Evolutionary conservation across 2,329 filamentous ascomycete species (phyloP).

Genomic region (Xylariaceae sp.): DNA sequence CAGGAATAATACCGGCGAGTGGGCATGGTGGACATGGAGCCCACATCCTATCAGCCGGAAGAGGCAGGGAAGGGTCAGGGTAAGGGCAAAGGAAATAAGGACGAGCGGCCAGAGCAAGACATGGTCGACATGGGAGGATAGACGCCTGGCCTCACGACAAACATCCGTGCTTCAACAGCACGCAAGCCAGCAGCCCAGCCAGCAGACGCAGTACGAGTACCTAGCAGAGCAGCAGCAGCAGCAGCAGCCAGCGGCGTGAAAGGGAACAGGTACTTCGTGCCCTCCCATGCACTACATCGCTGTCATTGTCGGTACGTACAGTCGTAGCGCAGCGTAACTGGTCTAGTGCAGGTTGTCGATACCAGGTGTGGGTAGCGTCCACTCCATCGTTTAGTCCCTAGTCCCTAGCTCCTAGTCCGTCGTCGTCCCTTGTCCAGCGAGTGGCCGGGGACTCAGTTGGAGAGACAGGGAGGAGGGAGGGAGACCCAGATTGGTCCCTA

Average conservation of each 20-base stretch:
- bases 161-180: not conserved
- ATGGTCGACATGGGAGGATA: not conserved
- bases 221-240: too few species aligned
- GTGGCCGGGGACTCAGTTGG: constrained; percentile 13
- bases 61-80: constrained; percentile 3
- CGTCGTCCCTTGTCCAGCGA: not conserved
- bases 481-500: constrained; percentile 16
- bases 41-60: constrained; percentile 4
- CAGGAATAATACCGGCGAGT: not conserved
- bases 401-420: not conserved
- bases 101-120: constrained; percentile 11
- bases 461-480: constrained; percentile 19
- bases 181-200: not conserved
- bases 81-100: not conserved
- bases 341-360: too few species aligned
- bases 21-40: too few species aligned
- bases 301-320: not conserved
- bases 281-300: too few species aligned
- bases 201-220: too few species aligned
- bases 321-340: constrained; percentile 3
- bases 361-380: not conserved
- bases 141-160: not conserved
- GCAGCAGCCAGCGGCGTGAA: not conserved
- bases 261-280: not conserved
- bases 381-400: too few species aligned